Base-by-base conservation (phyloP, 1,284 basidiomycete genomes). In the Takashimella tepidaria region DNA sequence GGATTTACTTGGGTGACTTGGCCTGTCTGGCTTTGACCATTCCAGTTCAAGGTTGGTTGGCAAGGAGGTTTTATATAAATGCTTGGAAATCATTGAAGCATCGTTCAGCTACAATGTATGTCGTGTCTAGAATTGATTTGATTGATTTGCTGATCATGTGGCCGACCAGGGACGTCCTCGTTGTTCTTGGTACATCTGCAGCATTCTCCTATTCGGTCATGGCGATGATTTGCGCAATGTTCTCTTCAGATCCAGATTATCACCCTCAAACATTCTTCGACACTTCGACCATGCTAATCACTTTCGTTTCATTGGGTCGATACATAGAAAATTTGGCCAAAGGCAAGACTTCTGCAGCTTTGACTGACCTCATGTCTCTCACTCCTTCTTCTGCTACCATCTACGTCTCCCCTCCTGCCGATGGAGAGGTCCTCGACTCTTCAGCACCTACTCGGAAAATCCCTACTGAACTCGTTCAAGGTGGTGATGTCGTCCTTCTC, bases 231-330 rank as follows among this genome's bases (percentile, higher is more conserved):
- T 79, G 80, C 45, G 84, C 86, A 31, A 79, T 83, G 21, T 83
- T 87, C 76, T 63, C 65, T 13, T 64, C 69, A 1, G 63, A 69
- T 48, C 79, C 84, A 0, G 81, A 82, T 51, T 89, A 82, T 69
- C 84, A 82, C 37, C 95, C 96, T 0, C 83, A 88, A 69, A 84
- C 92, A 26, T 98, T 98, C 78, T 98, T 98, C 77, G 96, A 99
- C 77, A 98, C 96, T 1, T 93, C 89, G 66, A 96, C 93, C 16
- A 98, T 98, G 96, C 80, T 99, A 54, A 89, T 99, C 80, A 92
- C 87, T 75, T 98, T 98, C 71, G 89, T 98, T 63, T 92, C 91
- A 3, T 83, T 98, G 25, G 96, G 95, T 1, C 85, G 96, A 41
- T 97, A 88, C 76, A 82, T 98, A 50, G 96, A 98, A 77, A 98